Conservation (phyloP, 2,329 filamentous ascomycete species). For the Cercospora zeae-maydis region DNA sequence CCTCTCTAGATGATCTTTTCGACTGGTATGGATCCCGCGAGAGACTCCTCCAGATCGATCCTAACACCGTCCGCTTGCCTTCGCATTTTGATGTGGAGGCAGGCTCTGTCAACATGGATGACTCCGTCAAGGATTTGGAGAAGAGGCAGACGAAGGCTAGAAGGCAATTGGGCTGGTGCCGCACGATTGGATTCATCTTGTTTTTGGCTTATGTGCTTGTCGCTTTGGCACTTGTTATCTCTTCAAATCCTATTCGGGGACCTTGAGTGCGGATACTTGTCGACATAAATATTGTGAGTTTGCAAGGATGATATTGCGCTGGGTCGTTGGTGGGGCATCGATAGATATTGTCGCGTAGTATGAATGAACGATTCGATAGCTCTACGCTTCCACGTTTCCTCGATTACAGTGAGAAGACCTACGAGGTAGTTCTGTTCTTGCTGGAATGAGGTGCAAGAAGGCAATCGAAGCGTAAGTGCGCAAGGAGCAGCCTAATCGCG, state of each 20-base stretch:
- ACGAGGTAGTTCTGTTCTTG: no score
- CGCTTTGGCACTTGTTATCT: neutral
- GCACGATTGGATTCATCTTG: neutral
- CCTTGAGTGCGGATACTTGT: neutral
- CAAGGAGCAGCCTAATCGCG: no score
- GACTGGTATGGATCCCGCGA: neutral
- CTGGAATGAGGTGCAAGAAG: no score
- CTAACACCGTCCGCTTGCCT: neutral
- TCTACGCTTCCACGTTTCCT: no score
- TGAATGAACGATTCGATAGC: no score
- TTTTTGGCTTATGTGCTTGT: neutral
- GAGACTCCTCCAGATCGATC: neutral
- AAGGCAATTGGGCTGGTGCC: neutral
- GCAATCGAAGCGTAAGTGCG: no score
- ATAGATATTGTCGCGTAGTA: neutral
- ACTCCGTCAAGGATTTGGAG: neutral
- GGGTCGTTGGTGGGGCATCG: neutral
- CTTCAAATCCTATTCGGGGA: neutral
- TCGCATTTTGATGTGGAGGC: neutral
- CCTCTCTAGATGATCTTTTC: neutral
- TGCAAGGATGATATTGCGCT: neutral
- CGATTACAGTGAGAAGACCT: no score
- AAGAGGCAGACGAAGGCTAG: neutral
- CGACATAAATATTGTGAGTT: neutral
- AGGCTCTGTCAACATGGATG: neutral